A percentile compares a stretch with the other conserved stretches of the same genome.
phyloP scores from a whole-genome alignment of 768 basidiomycete species.

The Trametes gibbosa region DNA sequence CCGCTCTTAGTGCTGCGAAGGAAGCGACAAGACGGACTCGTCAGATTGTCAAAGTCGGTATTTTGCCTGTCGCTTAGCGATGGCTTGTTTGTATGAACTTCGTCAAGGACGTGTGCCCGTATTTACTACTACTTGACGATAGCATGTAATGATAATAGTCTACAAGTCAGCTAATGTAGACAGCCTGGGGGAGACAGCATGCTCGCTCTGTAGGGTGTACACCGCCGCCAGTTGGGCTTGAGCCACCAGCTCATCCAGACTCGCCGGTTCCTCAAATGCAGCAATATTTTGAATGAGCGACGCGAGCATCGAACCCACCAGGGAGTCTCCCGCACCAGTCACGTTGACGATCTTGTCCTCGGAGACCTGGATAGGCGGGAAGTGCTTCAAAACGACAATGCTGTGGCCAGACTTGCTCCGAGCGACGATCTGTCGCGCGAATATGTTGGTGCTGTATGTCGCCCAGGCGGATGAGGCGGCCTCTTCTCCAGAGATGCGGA shows the following conservation, averaged over 20 bases:
- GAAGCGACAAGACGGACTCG: constrained; percentile 51
- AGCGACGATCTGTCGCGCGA: constrained; percentile 49
- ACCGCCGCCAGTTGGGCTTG: constrained; percentile 49
- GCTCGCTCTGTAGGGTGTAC: constrained; percentile 25
- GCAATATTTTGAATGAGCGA: constrained; percentile 43
- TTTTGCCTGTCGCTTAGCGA: constrained; percentile 31
- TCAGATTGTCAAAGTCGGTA: constrained; percentile 62
- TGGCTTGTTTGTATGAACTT: no score
- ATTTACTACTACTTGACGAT: neutral
- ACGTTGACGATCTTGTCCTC: constrained; percentile 53
- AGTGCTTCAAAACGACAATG: constrained; percentile 68
- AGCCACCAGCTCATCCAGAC: constrained; percentile 45
- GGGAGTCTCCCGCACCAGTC: constrained; percentile 90
- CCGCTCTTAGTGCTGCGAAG: constrained; percentile 36
- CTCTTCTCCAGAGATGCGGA: constrained; percentile 47
- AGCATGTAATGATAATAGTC: neutral
- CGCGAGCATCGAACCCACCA: constrained; percentile 83
- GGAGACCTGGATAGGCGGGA: constrained; percentile 50
- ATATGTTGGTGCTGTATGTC: constrained; percentile 44
- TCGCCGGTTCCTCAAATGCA: constrained; percentile 44
- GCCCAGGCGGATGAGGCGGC: constrained; percentile 50
- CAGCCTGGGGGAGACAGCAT: constrained; percentile 26
- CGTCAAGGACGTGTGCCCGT: no score
- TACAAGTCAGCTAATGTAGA: constrained; percentile 12
- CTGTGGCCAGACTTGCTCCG: constrained; percentile 44